Base-by-base conservation (phyloP, 2,329 filamentous ascomycete species). In the Venturia asperata region DNA sequence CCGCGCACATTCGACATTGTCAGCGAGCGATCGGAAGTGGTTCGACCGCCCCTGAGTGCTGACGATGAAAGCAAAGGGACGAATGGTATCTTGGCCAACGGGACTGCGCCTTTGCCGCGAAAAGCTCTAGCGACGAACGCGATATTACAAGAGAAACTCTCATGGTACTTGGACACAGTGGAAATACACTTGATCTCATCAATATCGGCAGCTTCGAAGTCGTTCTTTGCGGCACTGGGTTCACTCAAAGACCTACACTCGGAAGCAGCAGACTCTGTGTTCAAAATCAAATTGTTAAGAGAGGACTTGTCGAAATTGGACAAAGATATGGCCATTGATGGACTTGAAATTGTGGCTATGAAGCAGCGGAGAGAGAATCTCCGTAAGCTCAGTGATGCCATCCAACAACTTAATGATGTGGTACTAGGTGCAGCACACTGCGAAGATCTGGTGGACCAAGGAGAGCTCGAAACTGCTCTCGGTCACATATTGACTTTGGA, bases 151-250 rank as follows among this genome's bases (percentile, higher is more conserved):
- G 94, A 99, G 76, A 99, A 99, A 76, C 81, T 99, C 15, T 97
- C 94, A 0, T 99, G 94, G 94, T 99, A 99, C 75, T 96, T 99
- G 92, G 94, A 99, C 74, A 99, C 94, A 0, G 92, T 99, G 27
- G 94, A 99, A 74, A 91, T 99, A 64, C 94, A 99, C 74, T 81
- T 99, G 9, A 97, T 99, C 70, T 91, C 91, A 41, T 96, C 92
- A 0, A 99, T 99, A 68, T 97, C 93, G 2, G 92, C 90, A 0
- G 94, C 94, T 1, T 97, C 94, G 0, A 92, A 91, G 0, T 96
- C 93, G 0, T 99, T 99, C 76, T 99, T 99, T 72, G 92, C 92
- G 0, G 94, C 94, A 0, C 80, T 99, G 0, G 93, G 94, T 0
- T 96, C 92, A 0, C 79, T 99, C 42, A 89, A 91, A 69, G 91